Conservation (phyloP, 2,329 filamentous ascomycete species). For the Chaetomiaceae sp. region DNA sequence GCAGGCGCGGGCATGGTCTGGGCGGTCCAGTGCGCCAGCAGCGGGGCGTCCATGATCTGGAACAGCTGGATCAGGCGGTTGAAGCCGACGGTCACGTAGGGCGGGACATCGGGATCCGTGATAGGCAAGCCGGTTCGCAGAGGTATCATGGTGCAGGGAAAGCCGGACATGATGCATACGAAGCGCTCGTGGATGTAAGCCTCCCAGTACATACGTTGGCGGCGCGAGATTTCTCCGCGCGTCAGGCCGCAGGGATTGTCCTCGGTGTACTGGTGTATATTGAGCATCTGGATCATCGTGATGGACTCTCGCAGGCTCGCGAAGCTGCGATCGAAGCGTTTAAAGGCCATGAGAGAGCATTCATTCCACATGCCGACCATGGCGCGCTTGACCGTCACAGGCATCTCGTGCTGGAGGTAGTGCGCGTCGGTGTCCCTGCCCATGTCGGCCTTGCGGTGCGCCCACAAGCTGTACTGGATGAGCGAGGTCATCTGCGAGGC, state of each 20-base stretch:
- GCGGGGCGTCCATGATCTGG: not conserved
- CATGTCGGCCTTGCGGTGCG: not conserved
- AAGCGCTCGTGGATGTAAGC: conserved; percentile 11
- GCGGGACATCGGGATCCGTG: conserved; percentile 3
- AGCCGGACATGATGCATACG: conserved; percentile 8
- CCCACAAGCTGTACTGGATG: not conserved
- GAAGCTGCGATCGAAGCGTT: conserved; percentile 8
- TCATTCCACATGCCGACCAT: conserved; percentile 11
- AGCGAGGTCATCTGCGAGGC: conserved; percentile 8
- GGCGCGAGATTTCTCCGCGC: conserved; percentile 2
- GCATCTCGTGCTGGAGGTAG: conserved; percentile 8
- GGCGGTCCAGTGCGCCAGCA: conserved; percentile 6
- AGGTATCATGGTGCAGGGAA: conserved; percentile 1
- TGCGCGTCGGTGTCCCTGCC: not conserved
- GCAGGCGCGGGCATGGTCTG: not conserved
- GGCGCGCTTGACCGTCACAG: conserved; percentile 2
- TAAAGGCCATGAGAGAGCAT: conserved; percentile 9
- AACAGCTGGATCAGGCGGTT: conserved; percentile 9
- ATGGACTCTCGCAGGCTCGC: conserved; percentile 9
- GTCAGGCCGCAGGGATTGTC: conserved; percentile 5
- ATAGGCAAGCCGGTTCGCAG: conserved; percentile 4
- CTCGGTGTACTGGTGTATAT: conserved; percentile 10
- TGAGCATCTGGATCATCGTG: conserved; percentile 11
- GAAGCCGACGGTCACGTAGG: conserved; percentile 6
- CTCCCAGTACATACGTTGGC: conserved; percentile 12